Evolutionary conservation across 805 yeast species (phyloP), one percentile per base, ranked within the genome.

Genomic region (Metahyphopichia silvanorum): DNA sequence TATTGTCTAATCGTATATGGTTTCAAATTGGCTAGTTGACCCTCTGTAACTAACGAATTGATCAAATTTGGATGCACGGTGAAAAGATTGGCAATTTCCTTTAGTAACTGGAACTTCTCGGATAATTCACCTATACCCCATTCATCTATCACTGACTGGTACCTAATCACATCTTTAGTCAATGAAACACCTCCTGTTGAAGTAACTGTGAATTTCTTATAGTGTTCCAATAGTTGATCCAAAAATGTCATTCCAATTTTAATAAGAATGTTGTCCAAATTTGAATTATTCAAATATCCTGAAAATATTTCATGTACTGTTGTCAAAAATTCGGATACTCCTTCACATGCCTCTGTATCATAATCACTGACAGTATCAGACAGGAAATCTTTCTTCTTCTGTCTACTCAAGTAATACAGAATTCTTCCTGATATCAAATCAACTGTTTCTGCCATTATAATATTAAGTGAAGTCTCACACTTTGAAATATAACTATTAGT

Each of bases 1-100:
- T 81, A 84, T 43, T 76, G 82, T 37, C 82, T 72, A 21, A 86
- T 63, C 5, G 82, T 62, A 29, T 67, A 69, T 7, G 79, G 79
- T 49, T 78, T 80, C 52, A 86, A 67, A 35, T 69, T 70, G 1
- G 81, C 78, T 40, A 88, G 64, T 45, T 80, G 86, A 1, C 95
- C 93, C 49, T 87, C 96, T 25, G 80, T 78, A 2, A 87, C 78
- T 49, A 88, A 68, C 1, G 95, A 84, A 41, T 79, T 79, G 34
- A 88, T 63, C 45, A 86, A 70, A 36, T 84, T 84, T 2, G 91
- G 83, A 50, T 85, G 93, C 12, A 86, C 95, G 0, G 95, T 82
- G 55, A 81, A 89, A 38, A 89, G 63, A 47, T 86, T 86, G 20
- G 91, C 87, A 39, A 89, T 74, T 44, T 88, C 96, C 51, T 87